Base-by-base conservation (phyloP, 352 stramenopile species). In the Pythium phragmitis region DNA sequence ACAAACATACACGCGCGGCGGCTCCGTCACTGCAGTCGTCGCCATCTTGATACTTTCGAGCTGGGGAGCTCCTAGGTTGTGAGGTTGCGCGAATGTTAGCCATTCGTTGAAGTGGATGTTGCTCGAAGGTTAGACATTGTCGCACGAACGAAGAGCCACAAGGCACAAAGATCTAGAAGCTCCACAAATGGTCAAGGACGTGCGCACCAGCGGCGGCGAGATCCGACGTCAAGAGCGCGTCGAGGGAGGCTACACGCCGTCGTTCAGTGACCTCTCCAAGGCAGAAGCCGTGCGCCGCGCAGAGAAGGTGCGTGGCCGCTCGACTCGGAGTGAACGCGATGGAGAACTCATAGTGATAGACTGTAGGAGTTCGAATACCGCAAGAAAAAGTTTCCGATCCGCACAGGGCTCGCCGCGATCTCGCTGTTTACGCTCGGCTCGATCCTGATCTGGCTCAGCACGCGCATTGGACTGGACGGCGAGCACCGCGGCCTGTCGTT, bases 381-480 rank as follows among this genome's bases (percentile, higher is more conserved):
- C 43, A 73, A 68, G 47, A 87, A 78, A 54, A 68, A 64, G 50
- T 94, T 94, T 60, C 86, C 86, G 1, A 57, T 92, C 21, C 83
- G 86, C 61, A 94, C 86, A 47, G 86, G 80, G 12, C 57, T 94
- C 30, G 86, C 83, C 12, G 86, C 86, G 1, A 57, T 83, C 45
- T 79, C 74, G 72, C 77, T 94, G 12, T 94, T 94, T 36, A 65
- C 68, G 30, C 55, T 94, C 19, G 85, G 85, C 17, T 92, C 80
- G 11, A 66, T 92, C 21, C 63, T 94, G 21, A 88, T 94, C 61
- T 92, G 76, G 56, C 70, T 89, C 57, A 92, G 82, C 72, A 94
- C 80, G 14, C 69, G 73, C 45, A 83, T 94, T 59, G 85, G 85
- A 0, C 73, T 92, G 17, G 85, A 94, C 72, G 81, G 76, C 19